Base-by-base conservation (phyloP, 805 yeast species). In the Dipodascopsis uninucleata region DNA sequence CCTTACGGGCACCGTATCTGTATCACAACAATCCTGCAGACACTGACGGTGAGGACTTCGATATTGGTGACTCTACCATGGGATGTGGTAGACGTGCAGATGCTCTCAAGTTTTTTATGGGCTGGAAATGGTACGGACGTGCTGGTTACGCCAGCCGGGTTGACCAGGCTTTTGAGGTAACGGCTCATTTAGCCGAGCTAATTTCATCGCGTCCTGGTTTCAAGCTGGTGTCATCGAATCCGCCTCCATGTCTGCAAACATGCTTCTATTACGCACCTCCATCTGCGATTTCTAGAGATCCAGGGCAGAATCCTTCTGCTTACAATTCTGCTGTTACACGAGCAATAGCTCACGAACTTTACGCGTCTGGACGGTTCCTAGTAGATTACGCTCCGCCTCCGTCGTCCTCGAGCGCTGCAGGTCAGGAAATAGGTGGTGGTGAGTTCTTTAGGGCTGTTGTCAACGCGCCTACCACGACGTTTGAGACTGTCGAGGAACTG, bases 1-100 rank as follows among this genome's bases (percentile, higher is more conserved):
- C 94, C 2, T 67, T 86, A 39, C 68, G 72, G 25, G 95, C 95
- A 0, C 93, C 93, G 3, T 86, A 85, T 60, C 66, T 85, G 33
- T 85, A 85, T 73, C 95, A 85, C 59, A 70, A 71, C 44, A 62
- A 66, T n/a, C n/a, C n/a, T n/a, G 61, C 64, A 9, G 76, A 69
- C 3, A 82, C 75, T 21, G 78, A 76, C 28, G 67, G 58, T 21
- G 76, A 72, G 41, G 70, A 74, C 62, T 82, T 70, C 58, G 95
- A 85, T 56, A 72, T 85, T 44, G 95, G 90, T 0, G 90, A 84
- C 61, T 94, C 93, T 10, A 86, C 95, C 2, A 81, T 86, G 89
- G 95, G 94, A 6, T 85, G 95, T 61, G 95, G 95, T 10, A 76
- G 95, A 55, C 73, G 95, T 43, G 79, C 93, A 0, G 95, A 86